Evolutionary conservation across 495 filamentous ascomycete species (phyloP).

Genomic region (Aspergillus steynii): DNA sequence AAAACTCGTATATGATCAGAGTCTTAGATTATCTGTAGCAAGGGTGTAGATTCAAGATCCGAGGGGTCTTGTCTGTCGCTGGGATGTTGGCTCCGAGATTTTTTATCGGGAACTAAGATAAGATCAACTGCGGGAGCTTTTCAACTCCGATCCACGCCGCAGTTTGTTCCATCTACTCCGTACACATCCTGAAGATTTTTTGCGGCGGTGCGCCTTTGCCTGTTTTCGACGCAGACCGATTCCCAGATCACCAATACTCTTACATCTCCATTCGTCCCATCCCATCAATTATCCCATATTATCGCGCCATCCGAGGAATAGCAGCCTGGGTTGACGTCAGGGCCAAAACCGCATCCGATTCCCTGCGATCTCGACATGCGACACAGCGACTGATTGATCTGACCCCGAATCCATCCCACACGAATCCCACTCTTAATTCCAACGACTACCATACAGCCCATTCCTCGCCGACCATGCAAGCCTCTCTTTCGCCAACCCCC

Average conservation of each 20-base stretch:
- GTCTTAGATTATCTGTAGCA: too few relatives aligned
- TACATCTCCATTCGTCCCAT: neutral
- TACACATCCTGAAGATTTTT: neutral
- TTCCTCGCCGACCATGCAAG: conserved; percentile 13
- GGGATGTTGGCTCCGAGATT: neutral
- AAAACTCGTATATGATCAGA: too few relatives aligned
- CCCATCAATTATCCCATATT: neutral
- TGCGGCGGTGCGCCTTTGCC: neutral
- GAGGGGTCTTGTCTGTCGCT: too few relatives aligned
- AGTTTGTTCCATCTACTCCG: neutral
- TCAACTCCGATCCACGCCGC: neutral
- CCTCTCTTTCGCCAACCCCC: conserved; percentile 36
- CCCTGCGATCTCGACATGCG: neutral
- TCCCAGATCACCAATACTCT: neutral
- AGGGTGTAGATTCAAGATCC: too few relatives aligned
- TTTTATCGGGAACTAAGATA: conserved; percentile 1
- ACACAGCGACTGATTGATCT: neutral
- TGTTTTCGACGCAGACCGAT: too few relatives aligned
- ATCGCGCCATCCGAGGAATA: neutral
- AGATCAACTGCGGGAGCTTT: conserved; percentile 1
- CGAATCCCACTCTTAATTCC: neutral
- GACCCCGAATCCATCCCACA: neutral
- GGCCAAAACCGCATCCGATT: neutral
- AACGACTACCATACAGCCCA: neutral
- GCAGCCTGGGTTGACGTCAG: neutral